phyloP scores from a whole-genome alignment of 2,329 filamentous ascomycete genomes.

The Stagonosporopsis rhizophila region DNA sequence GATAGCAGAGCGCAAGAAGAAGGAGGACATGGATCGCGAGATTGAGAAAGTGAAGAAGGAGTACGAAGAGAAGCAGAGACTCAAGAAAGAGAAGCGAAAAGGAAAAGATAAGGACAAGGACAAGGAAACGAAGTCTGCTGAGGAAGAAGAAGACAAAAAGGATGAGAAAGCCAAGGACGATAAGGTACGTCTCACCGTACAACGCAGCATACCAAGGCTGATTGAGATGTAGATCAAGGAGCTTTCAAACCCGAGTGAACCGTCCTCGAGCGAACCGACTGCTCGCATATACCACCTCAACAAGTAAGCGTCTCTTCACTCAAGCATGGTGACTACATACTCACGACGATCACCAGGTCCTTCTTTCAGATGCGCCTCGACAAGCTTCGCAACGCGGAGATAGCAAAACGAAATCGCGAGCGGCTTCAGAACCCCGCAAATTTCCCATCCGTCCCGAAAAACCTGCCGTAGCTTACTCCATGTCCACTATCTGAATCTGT shows the following conservation, averaged over 20 bases:
- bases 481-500: background rate
- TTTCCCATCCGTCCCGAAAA: constrained; percentile 85
- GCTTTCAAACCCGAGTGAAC: constrained; percentile 56
- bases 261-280: constrained; percentile 64
- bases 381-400: constrained; percentile 77
- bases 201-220: constrained; percentile 6
- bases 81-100: constrained; percentile 61
- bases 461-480: constrained; percentile 43
- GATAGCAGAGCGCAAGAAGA: constrained; percentile 61
- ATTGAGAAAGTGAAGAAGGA: constrained; percentile 59
- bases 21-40: constrained; percentile 57
- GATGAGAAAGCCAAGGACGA: constrained; percentile 70
- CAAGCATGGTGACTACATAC: background rate
- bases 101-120: constrained; percentile 61
- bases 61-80: constrained; percentile 62
- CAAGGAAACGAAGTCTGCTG: constrained; percentile 61
- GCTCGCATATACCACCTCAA: constrained; percentile 85
- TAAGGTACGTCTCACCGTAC: constrained; percentile 53
- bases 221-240: constrained; percentile 52
- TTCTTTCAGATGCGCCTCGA: constrained; percentile 88
- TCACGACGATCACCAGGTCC: constrained; percentile 58
- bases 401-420: constrained; percentile 81
- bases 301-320: constrained; percentile 60
- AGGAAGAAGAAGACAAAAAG: constrained; percentile 68
- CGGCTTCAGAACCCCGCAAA: constrained; percentile 77